These are phyloP conservation scores for Lindgomyces ingoldianus DNA, from an alignment of 495 filamentous ascomycete species.

Conservation along the genomic window DNA sequence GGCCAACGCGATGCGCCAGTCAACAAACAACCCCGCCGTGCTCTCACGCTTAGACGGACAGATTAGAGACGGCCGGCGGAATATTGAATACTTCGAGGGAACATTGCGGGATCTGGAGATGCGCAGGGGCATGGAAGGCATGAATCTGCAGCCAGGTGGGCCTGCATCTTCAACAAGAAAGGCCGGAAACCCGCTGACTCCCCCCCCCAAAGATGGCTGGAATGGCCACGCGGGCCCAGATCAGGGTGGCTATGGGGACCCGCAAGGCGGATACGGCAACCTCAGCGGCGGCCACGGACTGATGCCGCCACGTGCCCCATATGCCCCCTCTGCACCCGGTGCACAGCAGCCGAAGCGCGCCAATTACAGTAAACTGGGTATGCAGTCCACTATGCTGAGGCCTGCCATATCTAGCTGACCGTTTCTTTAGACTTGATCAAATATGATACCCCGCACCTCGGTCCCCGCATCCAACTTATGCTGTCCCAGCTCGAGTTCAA, in stretches of 20 bases:
- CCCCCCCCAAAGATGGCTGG: conserved; percentile 51
- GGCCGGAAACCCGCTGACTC: conserved; percentile 41
- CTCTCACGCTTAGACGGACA: conserved; percentile 85
- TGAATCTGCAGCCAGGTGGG: conserved; percentile 56
- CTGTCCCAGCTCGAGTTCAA: conserved; percentile 98
- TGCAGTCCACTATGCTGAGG: background rate
- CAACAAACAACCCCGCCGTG: conserved; percentile 87
- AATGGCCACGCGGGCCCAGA: conserved; percentile 50
- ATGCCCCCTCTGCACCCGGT: conserved; percentile 66
- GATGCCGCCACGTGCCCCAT: conserved; percentile 84
- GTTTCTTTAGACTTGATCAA: conserved; percentile 83
- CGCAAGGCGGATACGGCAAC: conserved; percentile 57
- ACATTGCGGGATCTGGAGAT: conserved; percentile 84
- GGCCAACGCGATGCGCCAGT: conserved; percentile 90
- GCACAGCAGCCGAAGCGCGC: conserved; percentile 72
- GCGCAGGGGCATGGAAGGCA: conserved; percentile 65
- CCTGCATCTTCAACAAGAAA: conserved; percentile 23
- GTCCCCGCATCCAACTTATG: conserved; percentile 98
- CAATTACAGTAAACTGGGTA: conserved; percentile 96
- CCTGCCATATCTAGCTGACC: background rate
- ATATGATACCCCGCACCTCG: conserved; percentile 93
- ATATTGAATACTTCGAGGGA: conserved; percentile 92
- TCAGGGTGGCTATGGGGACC: conserved; percentile 56
- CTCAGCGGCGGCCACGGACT: conserved; percentile 59
- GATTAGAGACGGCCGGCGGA: conserved; percentile 88